Evolutionary conservation across 2,329 filamentous ascomycete genomes (phyloP), one percentile per base, ranked within the genome.

Genomic region (Pseudonectria foliicola): DNA sequence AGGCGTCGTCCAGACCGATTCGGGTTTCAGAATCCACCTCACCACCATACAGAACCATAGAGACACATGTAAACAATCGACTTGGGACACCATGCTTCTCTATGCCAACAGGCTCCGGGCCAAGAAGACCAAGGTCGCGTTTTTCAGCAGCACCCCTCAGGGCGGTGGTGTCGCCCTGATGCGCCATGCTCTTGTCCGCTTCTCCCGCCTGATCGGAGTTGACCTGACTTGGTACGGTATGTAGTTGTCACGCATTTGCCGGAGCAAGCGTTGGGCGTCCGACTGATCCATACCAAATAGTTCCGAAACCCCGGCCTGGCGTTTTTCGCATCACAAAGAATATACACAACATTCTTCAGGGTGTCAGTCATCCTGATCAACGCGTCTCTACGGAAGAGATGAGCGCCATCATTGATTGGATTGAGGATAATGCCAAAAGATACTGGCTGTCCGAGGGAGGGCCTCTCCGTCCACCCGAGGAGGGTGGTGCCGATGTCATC

Each of bases 281-380:
- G 4, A 25, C 4, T 15, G 24, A 23, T 36, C 47, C 2, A 48
- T 29, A 15, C 1, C 2, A 12, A 15, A 23, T 16, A 71, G 85
- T 90, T 1, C 85, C 85, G 6, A 87, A 86, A 56, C 84, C 85
- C 14, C 79, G 82, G 33, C 83, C 83, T 3, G 80, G 82, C 12
- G 78, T 90, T 10, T 92, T 92, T 60, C 73, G 84, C 33, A 82
- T 86, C 59, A 92, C 85, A 46, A 92, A 92, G 63, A 88, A 82
- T 46, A 83, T 88, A 48, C 85, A 92, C 73, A 92, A 92, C 60
- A 89, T 90, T 44, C 75, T 92, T 3, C 85, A 92, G 61, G 85
- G 85, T 7, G 85, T 89, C 27, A 77, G 78, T 27, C 67, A 71
- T 16, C 73, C 77, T 0, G 71, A 75, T 3, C 73, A 85, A 46